Base-by-base conservation (phyloP, 2,329 filamentous ascomycete species). In the Didymella segeticola region DNA sequence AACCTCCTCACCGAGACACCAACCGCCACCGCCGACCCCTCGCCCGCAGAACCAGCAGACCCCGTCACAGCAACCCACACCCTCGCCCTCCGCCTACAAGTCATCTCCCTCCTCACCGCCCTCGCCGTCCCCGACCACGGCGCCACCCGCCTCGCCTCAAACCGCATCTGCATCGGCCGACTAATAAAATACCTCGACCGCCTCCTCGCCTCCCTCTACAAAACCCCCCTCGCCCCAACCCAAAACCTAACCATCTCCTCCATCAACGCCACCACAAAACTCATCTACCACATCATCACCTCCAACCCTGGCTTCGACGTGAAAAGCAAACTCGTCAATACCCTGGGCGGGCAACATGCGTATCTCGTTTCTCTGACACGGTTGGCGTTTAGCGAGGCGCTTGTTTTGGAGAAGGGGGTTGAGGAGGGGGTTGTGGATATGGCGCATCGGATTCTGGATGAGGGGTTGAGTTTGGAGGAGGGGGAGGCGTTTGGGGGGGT, bases 301-400 rank as follows among this genome's bases (percentile, higher is more conserved):
- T 77, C 72, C 17, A 89, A 92, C 68, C 83, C 89, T 5, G 77
- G 83, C 17, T 80, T 88, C 63, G 75, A 93, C 61, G 84, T 96
- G 58, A 83, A 86, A 42, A 82, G 84, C 42, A 96, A 93, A 71
- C 79, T 96, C 5, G 81, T 83, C 0, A 83, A 83, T 8, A 84
- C 90, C 0, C 82, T 85, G 5, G 90, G 91, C 3, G 90, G 88
- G 0, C 84, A 86, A 45, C 91, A 96, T 67, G 91, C 92, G 46
- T 93, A 96, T 66, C 79, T 96, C 1, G 84, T 97, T 9, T 86
- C 86, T 2, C 78, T 99, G 37, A 92, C 91, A 0, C 79, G 93
- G 34, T 77, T 98, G n/a, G 91, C 90, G 0, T 97, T 96, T 71
- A 88, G 86, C 5, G 91, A 96, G 57, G 89, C 91, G 25, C 74